phyloP scores from a whole-genome alignment of 176 grass and related monocot genomes.

The Urochloa ruziziensis region DNA sequence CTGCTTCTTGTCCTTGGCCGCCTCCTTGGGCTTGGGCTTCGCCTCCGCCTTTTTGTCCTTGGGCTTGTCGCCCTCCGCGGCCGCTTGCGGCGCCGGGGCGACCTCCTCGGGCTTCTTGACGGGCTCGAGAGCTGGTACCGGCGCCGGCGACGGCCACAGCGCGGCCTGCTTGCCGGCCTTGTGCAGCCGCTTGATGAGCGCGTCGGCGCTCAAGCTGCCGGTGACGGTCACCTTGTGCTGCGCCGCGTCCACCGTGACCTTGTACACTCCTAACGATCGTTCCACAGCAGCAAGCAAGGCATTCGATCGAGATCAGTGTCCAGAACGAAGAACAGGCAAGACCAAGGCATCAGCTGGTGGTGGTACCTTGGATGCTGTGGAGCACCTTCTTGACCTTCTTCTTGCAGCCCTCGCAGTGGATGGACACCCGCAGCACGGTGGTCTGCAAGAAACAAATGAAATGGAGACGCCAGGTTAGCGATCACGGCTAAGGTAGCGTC shows the following conservation, averaged over 20 bases:
- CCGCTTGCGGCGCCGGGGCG: background rate
- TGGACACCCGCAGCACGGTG: constrained; percentile 68
- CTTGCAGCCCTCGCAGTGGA: constrained; percentile 96
- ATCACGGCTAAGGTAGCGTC: too few relatives aligned
- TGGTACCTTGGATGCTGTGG: constrained; percentile 54
- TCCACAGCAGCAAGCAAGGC: too few relatives aligned
- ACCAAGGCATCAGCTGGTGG: background rate
- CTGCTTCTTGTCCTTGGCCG: constrained; percentile 22
- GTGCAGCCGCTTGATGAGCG: constrained; percentile 57
- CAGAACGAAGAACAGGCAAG: background rate
- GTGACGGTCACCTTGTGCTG: constrained; percentile 83
- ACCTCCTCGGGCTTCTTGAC: constrained; percentile 36
- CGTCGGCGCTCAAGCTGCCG: constrained; percentile 42
- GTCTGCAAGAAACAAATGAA: constrained; percentile 36
- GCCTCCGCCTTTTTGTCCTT: constrained; percentile 8
- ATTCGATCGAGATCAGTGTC: too few relatives aligned
- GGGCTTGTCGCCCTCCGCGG: background rate
- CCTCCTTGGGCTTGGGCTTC: constrained; percentile 31
- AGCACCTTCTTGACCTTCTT: constrained; percentile 93
- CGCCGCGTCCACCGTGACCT: constrained; percentile 60
- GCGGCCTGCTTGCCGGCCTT: constrained; percentile 71
- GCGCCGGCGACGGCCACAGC: constrained; percentile 50
- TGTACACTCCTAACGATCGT: constrained; percentile 55
- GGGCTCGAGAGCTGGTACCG: background rate
- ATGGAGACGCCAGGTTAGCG: background rate